A percentile compares a stretch with the other conserved stretches of the same genome.
These are phyloP conservation scores for Orbilia javanica DNA, from an alignment of 2,329 filamentous ascomycete genomes.

Conservation along the genomic window DNA sequence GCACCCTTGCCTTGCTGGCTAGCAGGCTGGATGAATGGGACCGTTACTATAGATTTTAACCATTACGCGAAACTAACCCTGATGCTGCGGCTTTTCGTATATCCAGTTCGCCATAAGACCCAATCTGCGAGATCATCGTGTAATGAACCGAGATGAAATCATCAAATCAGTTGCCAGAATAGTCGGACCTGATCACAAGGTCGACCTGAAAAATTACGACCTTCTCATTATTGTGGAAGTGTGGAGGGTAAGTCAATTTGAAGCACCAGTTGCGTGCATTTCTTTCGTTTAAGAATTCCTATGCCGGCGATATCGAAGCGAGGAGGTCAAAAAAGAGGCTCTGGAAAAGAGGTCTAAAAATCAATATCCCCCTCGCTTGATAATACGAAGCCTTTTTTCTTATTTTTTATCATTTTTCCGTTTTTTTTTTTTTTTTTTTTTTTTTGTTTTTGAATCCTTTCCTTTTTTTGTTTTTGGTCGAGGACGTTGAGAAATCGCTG, in stretches of 20 bases:
- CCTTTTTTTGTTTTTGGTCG: slow-evolving; percentile 34
- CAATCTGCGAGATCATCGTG: slow-evolving; percentile 65
- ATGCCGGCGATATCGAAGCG: slow-evolving; percentile 27
- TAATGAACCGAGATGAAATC: slow-evolving; percentile 75
- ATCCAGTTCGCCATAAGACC: slow-evolving; percentile 83
- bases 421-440: slow-evolving; percentile 30
- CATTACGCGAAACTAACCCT: slow-evolving; percentile 56
- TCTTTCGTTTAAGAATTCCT: slow-evolving; percentile 54
- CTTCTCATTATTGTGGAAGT: slow-evolving; percentile 83
- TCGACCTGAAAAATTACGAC: slow-evolving; percentile 82
- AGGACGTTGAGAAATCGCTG: slow-evolving; percentile 32
- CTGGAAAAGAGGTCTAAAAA: slow-evolving; percentile 24
- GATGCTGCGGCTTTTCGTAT: slow-evolving; percentile 40
- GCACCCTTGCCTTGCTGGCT: slow-evolving; percentile 37
- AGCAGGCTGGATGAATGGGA: slow-evolving; percentile 40
- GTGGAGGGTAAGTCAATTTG: slow-evolving; percentile 75
- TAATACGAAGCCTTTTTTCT: slow-evolving; percentile 31
- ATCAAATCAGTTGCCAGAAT: slow-evolving; percentile 78
- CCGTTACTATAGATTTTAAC: slow-evolving; percentile 51
- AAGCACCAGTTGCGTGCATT: slow-evolving; percentile 51
- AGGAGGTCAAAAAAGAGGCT: slow-evolving; percentile 22
- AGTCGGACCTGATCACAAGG: slow-evolving; percentile 77
- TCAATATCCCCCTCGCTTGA: slow-evolving; percentile 38
- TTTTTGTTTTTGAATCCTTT: slow-evolving; percentile 9
- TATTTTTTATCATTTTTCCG: neutral